Conservation (phyloP, 345 rosid genomes). For the Lumnitzera littorea region DNA sequence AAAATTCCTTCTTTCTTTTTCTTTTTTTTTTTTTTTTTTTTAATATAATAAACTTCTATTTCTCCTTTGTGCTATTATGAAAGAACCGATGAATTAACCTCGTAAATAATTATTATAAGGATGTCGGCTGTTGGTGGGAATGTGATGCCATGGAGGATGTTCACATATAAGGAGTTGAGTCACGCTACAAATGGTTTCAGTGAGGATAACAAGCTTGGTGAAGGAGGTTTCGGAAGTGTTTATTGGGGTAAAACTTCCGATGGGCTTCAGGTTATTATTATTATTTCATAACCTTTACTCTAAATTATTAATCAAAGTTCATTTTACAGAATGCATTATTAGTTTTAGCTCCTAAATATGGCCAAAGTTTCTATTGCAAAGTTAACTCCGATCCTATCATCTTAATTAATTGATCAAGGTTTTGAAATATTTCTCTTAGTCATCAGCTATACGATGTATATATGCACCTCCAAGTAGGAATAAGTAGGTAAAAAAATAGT, state of each 20-base stretch:
- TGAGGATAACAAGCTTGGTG: conserved; percentile 55
- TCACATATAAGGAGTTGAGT: conserved; percentile 58
- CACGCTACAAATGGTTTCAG: conserved; percentile 63
- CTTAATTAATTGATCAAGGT: too few species aligned
- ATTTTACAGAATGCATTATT: too few species aligned
- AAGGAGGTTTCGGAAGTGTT: conserved; percentile 67
- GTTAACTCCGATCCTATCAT: too few species aligned
- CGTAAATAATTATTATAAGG: conserved; percentile 5
- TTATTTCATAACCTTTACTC: too few species aligned
- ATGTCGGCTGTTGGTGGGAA: conserved; percentile 16
- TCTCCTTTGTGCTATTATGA: not conserved
- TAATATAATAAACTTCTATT: not conserved
- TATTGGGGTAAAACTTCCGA: conserved; percentile 68
- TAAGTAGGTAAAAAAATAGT: too few species aligned
- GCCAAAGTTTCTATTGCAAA: too few species aligned
- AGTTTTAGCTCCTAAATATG: too few species aligned
- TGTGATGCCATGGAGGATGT: conserved; percentile 53
- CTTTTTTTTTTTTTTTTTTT: not conserved
- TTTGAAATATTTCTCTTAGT: too few species aligned
- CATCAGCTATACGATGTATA: too few species aligned
- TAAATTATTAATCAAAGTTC: too few species aligned
- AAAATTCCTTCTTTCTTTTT: not conserved
- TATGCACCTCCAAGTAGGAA: too few species aligned
- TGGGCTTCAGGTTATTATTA: conserved; percentile 44
- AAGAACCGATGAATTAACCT: conserved; percentile 4